These are phyloP conservation scores for Metschnikowia continentalis DNA, from an alignment of 805 yeast species.

Conservation along the genomic window DNA sequence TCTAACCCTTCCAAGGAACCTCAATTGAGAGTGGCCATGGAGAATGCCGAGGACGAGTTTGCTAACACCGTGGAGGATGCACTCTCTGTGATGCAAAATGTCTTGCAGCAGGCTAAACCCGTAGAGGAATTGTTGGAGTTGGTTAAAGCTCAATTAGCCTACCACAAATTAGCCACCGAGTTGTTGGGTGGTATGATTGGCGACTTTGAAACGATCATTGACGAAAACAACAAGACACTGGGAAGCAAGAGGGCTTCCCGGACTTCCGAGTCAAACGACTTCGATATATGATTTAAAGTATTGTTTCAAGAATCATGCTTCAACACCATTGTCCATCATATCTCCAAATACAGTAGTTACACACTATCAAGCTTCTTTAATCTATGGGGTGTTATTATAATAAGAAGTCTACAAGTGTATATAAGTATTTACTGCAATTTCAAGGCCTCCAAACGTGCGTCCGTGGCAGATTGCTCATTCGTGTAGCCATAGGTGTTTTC, in stretches of 20 bases:
- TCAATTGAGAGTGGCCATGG: conserved; percentile 69
- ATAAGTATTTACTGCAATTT: conserved; percentile 7
- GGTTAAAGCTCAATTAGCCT: conserved; percentile 74
- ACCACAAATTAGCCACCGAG: conserved; percentile 71
- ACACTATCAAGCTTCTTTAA: too few relatives aligned
- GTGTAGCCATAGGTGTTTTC: conserved; percentile 35
- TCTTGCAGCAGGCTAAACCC: conserved; percentile 65
- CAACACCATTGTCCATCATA: background rate
- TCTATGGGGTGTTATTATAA: background rate
- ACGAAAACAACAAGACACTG: conserved; percentile 33
- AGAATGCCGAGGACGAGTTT: conserved; percentile 82
- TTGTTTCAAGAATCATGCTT: background rate
- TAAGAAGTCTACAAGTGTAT: background rate
- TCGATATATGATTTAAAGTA: conserved; percentile 19
- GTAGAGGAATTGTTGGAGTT: conserved; percentile 64
- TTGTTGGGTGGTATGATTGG: conserved; percentile 61
- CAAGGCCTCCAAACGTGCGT: conserved; percentile 16
- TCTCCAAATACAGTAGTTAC: too few relatives aligned
- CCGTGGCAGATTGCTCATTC: conserved; percentile 16
- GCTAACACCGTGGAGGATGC: conserved; percentile 89
- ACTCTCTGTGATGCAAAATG: conserved; percentile 75
- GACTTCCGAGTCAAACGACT: conserved; percentile 20
- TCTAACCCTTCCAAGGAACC: conserved; percentile 55
- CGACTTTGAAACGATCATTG: conserved; percentile 57
- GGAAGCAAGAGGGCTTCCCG: conserved; percentile 14